Conservation (phyloP, 441 rosid species). For the Mallotus repandus region DNA sequence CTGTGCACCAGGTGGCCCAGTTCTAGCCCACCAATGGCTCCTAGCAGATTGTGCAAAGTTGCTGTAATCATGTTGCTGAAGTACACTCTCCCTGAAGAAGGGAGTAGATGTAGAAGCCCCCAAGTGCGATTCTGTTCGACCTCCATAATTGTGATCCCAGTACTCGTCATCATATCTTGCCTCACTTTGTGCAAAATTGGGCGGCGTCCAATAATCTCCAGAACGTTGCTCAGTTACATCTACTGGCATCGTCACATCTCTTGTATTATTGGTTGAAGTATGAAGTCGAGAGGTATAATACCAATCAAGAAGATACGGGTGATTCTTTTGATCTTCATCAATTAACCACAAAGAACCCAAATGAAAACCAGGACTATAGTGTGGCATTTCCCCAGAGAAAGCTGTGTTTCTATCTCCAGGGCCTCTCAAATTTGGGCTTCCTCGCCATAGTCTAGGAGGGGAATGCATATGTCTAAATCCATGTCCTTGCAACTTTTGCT, state of each 20-base stretch:
- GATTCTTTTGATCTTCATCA: conserved; percentile 67
- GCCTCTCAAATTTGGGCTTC: conserved; percentile 43
- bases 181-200: conserved; percentile 35
- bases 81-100: conserved; percentile 62
- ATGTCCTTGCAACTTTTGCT: conserved; percentile 57
- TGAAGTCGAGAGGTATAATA: conserved; percentile 61
- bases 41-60: conserved; percentile 29
- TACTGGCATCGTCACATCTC: conserved; percentile 25
- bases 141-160: conserved; percentile 36
- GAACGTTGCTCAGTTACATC: conserved; percentile 36
- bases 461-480: conserved; percentile 41
- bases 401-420: conserved; percentile 41
- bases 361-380: conserved; percentile 38
- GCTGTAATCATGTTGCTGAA: conserved; percentile 51
- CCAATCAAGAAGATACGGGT: conserved; percentile 88
- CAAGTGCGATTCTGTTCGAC: conserved; percentile 44
- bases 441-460: conserved; percentile 48
- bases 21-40: conserved; percentile 91
- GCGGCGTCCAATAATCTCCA: conserved; percentile 51
- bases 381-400: conserved; percentile 50
- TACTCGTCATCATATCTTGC: conserved; percentile 36
- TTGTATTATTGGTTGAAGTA: conserved; percentile 24
- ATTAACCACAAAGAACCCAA: conserved; percentile 64
- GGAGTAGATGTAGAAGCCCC: conserved; percentile 74
- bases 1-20: conserved; percentile 36